Conservation (phyloP, 2,329 filamentous ascomycete species). For the Chaetomium olivaceum region DNA sequence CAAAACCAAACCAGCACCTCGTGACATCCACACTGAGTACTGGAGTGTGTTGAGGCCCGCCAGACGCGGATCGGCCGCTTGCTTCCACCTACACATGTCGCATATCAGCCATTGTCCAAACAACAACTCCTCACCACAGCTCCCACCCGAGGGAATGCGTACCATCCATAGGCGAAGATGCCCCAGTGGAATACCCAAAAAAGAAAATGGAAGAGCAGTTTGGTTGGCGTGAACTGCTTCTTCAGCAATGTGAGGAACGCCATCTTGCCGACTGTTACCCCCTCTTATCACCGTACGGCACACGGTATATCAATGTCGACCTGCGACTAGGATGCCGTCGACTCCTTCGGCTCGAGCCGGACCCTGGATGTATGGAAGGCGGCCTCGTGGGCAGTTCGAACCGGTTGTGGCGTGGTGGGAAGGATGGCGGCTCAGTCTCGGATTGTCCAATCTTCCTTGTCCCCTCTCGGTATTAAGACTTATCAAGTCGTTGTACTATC, state of each 20-base stretch:
- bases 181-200: conserved; percentile 79
- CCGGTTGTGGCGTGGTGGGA: conserved; percentile 19
- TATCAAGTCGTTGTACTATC: conserved; percentile 18
- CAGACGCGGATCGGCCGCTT: conserved; percentile 66
- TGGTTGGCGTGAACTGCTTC: conserved; percentile 68
- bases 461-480: conserved; percentile 21
- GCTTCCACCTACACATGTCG: conserved; percentile 66
- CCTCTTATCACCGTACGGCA: conserved; percentile 30
- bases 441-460: conserved; percentile 5
- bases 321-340: conserved; percentile 49
- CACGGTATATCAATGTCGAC: conserved; percentile 51
- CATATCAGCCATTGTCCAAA: conserved; percentile 30
- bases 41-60: conserved; percentile 76
- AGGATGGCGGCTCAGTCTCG: conserved; percentile 5
- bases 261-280: conserved; percentile 44
- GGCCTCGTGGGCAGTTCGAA: conserved; percentile 6
- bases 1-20: conserved; percentile 85
- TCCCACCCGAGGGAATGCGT: conserved; percentile 39
- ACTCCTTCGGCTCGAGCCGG: conserved; percentile 28
- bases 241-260: conserved; percentile 46
- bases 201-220: conserved; percentile 75
- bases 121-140: background rate
- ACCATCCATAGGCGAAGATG: conserved; percentile 87
- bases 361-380: background rate
- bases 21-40: conserved; percentile 94